Base-by-base conservation (phyloP, 331 rosid species). In the Arachis monticola region DNA sequence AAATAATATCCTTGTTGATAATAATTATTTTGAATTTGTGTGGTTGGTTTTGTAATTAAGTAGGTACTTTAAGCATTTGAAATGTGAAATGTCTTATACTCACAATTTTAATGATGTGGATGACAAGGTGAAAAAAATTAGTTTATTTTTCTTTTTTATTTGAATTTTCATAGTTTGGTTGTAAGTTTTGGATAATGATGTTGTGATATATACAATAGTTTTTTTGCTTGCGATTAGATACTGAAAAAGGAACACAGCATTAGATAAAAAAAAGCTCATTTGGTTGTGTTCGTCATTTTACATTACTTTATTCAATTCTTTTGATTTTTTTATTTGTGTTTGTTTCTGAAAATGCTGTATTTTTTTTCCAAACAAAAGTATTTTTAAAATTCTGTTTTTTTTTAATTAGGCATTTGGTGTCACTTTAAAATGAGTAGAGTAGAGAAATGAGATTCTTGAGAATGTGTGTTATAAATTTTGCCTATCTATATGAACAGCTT, bases 51-150 rank as follows among this genome's bases (percentile, higher is more conserved):
- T 83, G 67, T 50, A 69, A 83, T 81, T 86, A 77, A 94, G 90
- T 96, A 94, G 99, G 85, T 94, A 88, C 87, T 85, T 94, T 73
- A 90, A 73, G 95, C 97, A 94, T 77, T 85, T 94, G 96, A 97
- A 91, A 7, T 88, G 73, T 78, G 83, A 90, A 79, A 95, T 94
- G 64, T 74, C 76, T 74, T 90, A 94, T 80, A 93, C 90, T 79
- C 96, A 97, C 51, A 94, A 92, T 83, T 95, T 94, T 80, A 95
- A 97, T 10, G 99, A 95, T 72, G 96, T 92, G 2, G 97, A 95
- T 80, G 97, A 92, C 81, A 94, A 94, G 87, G 99, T 92, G 51
- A 82, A 87, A 13, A 58, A 47, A 10, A 76, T 78, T 58, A 51
- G 67, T 69, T 74, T 17, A 73, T 8, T 22, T 22, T 22, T 56